These are phyloP conservation scores for Ascocoryne sarcoides DNA, from an alignment of 2,329 filamentous ascomycete species.

Conservation along the genomic window DNA sequence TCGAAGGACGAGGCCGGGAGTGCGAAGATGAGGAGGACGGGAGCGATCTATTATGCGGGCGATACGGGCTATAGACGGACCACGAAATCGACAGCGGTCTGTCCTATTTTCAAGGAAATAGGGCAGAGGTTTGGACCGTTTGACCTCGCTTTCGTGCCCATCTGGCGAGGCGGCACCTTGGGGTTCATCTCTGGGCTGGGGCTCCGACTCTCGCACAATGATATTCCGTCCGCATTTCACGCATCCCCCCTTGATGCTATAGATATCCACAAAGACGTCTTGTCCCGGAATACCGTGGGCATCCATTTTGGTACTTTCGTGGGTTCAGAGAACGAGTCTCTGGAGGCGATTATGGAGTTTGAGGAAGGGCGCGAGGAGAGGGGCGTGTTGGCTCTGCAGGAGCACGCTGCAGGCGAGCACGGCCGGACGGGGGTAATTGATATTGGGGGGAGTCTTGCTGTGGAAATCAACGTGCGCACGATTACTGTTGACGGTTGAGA, in stretches of 20 bases:
- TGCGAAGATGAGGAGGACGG: constrained; percentile 63
- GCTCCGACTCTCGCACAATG: constrained; percentile 14
- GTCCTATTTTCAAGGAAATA: constrained; percentile 78
- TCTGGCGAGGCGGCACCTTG: constrained; percentile 42
- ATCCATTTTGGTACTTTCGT: constrained; percentile 21
- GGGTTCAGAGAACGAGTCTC: constrained; percentile 16
- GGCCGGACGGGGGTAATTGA: constrained; percentile 13
- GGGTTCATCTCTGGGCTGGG: constrained; percentile 17
- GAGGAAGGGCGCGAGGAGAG: constrained; percentile 11
- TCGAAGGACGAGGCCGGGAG: constrained; percentile 6
- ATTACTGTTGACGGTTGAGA: too few relatives aligned
- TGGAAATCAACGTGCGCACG: constrained; percentile 12
- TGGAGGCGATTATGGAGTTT: constrained; percentile 18
- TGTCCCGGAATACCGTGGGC: constrained; percentile 12
- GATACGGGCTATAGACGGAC: constrained; percentile 47
- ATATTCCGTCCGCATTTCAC: constrained; percentile 16
- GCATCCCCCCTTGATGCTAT: constrained; percentile 16
- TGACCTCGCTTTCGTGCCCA: constrained; percentile 82
- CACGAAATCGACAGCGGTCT: constrained; percentile 62
- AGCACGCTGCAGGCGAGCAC: too few relatives aligned
- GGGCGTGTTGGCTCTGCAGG: constrained; percentile 9
- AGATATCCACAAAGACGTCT: constrained; percentile 14
- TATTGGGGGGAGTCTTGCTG: constrained; percentile 16
- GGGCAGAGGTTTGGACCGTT: constrained; percentile 75
- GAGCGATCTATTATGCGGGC: constrained; percentile 80